A percentile compares a stretch with the other conserved stretches of the same genome.
phyloP scores from a whole-genome alignment of 129 eudicot genomes.

The Apium graveolens region DNA sequence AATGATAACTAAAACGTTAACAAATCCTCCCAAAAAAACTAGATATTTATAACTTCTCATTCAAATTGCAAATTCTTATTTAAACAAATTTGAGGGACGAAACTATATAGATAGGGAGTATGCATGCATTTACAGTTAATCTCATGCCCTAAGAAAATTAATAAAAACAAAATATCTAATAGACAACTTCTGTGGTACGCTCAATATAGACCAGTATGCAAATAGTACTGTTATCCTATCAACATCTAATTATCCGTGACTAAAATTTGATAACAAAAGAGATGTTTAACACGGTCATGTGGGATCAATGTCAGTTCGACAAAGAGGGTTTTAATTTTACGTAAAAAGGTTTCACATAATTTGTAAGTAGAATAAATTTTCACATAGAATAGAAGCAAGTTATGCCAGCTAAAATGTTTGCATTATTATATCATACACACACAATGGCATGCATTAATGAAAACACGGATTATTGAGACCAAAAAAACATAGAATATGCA shows the following conservation, averaged over 20 bases:
- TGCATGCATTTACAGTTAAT: no score
- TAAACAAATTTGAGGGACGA: neutral
- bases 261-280: neutral
- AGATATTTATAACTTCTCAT: neutral
- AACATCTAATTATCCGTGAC: no score
- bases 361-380: neutral
- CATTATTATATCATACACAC: neutral
- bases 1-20: no score
- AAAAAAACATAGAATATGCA: neutral
- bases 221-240: no score
- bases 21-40: no score
- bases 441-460: neutral
- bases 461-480: neutral
- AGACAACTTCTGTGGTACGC: neutral
- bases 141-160: neutral
- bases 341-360: neutral
- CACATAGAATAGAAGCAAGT: neutral
- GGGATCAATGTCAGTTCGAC: neutral
- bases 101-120: no score
- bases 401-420: neutral
- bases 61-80: neutral
- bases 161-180: neutral
- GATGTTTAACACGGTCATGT: neutral
- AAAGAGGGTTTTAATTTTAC: neutral
- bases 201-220: neutral